Evolutionary conservation across 371 early-diverging fungal species (phyloP).

Genomic region (Catenaria anguillulae): DNA sequence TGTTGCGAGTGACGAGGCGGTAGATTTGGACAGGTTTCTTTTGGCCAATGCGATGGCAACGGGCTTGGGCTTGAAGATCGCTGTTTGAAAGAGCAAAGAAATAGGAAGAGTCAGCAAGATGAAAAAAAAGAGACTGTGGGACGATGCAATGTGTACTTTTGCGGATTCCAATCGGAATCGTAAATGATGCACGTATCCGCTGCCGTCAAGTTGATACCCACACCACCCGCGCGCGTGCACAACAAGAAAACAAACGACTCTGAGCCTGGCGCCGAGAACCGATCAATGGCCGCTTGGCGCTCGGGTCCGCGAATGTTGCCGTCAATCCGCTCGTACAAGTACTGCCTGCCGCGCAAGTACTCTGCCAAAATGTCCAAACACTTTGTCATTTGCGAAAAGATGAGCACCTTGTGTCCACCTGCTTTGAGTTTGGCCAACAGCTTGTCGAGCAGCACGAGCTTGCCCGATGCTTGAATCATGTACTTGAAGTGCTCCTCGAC

Average conservation of each 20-base stretch:
- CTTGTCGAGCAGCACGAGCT: constrained; percentile 51
- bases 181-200: constrained; percentile 91
- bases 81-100: too few species aligned
- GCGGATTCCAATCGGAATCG: constrained; percentile 91
- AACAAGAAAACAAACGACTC: constrained; percentile 73
- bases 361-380: constrained; percentile 38
- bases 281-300: constrained; percentile 62
- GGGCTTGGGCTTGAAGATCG: constrained; percentile 76
- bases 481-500: constrained; percentile 54
- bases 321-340: constrained; percentile 58
- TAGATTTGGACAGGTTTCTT: constrained; percentile 68
- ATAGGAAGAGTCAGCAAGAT: constrained; percentile 58
- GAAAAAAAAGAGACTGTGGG: constrained; percentile 73
- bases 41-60: constrained; percentile 93
- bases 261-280: constrained; percentile 61
- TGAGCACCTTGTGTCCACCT: constrained; percentile 46
- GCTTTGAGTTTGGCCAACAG: constrained; percentile 42
- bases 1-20: constrained; percentile 65
- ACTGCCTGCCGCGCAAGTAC: constrained; percentile 30
- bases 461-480: constrained; percentile 64
- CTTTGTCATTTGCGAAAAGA: constrained; percentile 30
- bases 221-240: constrained; percentile 86
- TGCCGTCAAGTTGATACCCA: constrained; percentile 84
- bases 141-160: too few species aligned
- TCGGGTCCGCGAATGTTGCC: constrained; percentile 47